Conservation (phyloP, 306 rosid genomes). For the Pachyrhizus erosus region DNA sequence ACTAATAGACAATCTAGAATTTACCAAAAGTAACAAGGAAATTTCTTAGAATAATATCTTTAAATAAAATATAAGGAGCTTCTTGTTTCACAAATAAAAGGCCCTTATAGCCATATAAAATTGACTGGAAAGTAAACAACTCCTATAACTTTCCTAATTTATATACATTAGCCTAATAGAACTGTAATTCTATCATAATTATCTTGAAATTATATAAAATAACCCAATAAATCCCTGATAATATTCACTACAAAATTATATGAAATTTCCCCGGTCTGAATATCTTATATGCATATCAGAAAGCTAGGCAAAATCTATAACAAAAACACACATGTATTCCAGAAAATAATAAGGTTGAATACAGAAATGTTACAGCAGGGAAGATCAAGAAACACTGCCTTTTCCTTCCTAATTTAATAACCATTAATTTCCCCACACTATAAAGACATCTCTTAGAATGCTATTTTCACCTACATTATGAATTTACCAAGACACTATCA, state of each 20-base stretch:
- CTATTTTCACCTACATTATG: not conserved
- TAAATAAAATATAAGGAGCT: not conserved
- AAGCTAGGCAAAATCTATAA: not conserved
- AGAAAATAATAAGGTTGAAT: slow-evolving; percentile 10
- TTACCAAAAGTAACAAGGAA: not conserved
- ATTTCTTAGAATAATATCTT: not conserved
- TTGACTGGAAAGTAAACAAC: slow-evolving; percentile 1
- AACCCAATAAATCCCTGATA: not conserved
- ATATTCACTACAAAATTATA: not conserved
- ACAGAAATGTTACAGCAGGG: not conserved
- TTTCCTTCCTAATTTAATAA: slow-evolving; percentile 17
- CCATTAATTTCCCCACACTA: too few species aligned
- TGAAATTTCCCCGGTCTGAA: not conserved
- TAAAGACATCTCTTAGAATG: not conserved
- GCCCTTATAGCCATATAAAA: not conserved
- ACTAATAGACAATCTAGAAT: not conserved
- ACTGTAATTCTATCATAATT: not conserved
- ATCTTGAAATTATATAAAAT: not conserved
- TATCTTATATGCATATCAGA: not conserved
- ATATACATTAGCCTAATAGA: not conserved
- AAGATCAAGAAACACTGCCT: not conserved
- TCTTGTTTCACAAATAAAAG: not conserved
- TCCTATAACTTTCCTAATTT: not conserved
- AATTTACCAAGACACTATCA: not conserved
- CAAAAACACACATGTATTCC: not conserved